Percentiles rank a stretch among this genome's conserved stretches.
Conservation (phyloP, 805 yeast species). For the Cyberlindnera nakhonratchasimensis region DNA sequence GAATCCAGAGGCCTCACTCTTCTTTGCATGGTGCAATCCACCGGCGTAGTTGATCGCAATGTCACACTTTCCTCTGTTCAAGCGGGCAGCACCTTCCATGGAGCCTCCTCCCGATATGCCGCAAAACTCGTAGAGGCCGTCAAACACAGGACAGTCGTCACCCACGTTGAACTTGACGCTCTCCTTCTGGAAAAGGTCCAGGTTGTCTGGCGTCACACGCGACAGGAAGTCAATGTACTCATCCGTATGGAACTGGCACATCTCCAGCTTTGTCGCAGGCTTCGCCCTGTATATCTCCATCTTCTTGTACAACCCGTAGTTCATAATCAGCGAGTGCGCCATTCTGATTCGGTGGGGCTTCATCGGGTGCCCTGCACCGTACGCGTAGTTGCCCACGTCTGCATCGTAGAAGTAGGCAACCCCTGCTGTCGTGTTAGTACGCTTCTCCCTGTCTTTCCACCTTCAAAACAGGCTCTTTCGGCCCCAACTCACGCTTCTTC, state of each 20-base stretch:
- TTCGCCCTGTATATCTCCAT: conserved; percentile 93
- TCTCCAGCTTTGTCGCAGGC: conserved; percentile 96
- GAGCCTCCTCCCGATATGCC: conserved; percentile 86
- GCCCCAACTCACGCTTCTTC: conserved; percentile 44
- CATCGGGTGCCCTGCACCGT: conserved; percentile 99
- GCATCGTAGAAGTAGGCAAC: conserved; percentile 68
- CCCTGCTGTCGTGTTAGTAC: conserved; percentile 21
- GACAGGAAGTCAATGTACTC: conserved; percentile 92
- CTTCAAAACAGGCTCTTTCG: no score
- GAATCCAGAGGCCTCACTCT: conserved; percentile 85
- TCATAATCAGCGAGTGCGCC: conserved; percentile 97
- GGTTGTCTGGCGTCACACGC: conserved; percentile 88
- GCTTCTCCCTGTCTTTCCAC: no score
- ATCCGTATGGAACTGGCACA: conserved; percentile 98
- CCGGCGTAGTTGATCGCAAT: conserved; percentile 94
- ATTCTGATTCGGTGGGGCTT: conserved; percentile 98
- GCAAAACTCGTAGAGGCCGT: conserved; percentile 72
- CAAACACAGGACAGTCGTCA: conserved; percentile 87
- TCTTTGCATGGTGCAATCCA: conserved; percentile 90
- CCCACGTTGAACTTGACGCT: conserved; percentile 93
- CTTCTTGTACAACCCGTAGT: conserved; percentile 91
- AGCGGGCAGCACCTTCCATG: conserved; percentile 82
- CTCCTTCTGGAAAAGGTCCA: conserved; percentile 82
- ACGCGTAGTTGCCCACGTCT: conserved; percentile 96
- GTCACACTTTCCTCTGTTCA: conserved; percentile 79